These are phyloP conservation scores for Eleusine coracana DNA, from an alignment of 176 grass and related monocot genomes.

Conservation along the genomic window DNA sequence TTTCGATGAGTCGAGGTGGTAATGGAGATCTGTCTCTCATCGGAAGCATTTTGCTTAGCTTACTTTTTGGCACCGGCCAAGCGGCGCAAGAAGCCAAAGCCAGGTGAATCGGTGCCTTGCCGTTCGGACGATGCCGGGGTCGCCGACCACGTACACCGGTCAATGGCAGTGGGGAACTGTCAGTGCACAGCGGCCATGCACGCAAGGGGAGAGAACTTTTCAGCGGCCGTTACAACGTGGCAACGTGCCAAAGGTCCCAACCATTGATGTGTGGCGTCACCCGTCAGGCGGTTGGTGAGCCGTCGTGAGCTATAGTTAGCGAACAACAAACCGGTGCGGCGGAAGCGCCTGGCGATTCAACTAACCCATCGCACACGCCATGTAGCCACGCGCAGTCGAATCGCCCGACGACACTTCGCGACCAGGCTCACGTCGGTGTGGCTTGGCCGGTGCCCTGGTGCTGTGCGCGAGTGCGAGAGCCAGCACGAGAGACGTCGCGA, in stretches of 20 bases:
- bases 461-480: neutral
- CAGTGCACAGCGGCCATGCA: neutral
- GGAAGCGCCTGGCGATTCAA: too few relatives aligned
- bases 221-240: too few relatives aligned
- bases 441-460: too few relatives aligned
- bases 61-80: neutral
- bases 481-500: neutral
- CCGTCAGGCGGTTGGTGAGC: too few relatives aligned
- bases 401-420: neutral
- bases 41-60: neutral
- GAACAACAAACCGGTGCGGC: too few relatives aligned
- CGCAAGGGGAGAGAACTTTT: too few relatives aligned
- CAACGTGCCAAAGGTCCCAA: too few relatives aligned
- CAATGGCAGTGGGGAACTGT: neutral
- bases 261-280: too few relatives aligned
- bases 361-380: too few relatives aligned
- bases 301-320: too few relatives aligned
- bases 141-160: neutral
- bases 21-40: neutral
- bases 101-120: neutral
- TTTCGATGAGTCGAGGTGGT: too few relatives aligned
- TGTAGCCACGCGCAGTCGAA: neutral
- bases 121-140: neutral
- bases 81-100: neutral
- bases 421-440: neutral